Base-by-base conservation (phyloP, 108 stramenopile species). In the Cylindrotheca fusiformis region DNA sequence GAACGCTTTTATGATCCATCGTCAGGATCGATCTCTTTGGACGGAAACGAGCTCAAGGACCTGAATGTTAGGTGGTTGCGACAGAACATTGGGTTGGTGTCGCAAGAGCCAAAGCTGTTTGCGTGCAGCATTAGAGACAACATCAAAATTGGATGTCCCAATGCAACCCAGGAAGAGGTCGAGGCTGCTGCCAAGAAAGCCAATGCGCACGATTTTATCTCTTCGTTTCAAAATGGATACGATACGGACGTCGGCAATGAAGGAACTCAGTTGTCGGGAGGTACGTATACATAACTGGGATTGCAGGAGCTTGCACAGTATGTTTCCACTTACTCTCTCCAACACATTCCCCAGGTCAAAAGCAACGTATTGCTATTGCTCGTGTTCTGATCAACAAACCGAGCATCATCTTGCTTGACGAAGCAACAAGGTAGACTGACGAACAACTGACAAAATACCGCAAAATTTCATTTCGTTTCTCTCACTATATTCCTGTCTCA, bases 21-120 rank as follows among this genome's bases (percentile, higher is more conserved):
- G 27, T 48, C 41, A 20, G 95, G 95, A 17, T 31, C 36, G 2
- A 75, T 97, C 29, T 48, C 60, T 23, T 50, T 96, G 23, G 92
- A 97, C 63, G 96, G 94, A 3, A 46, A 60, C 36, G 84, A 96
- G 65, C 32, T 95, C 12, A 72, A 53, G n/a, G 12, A 36, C 12
- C 50, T 95, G 41, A 88, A 95, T 73, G 74, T 90, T 26, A 52
- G 48, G n/a, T 85, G 85, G 82, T 75, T 93, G 12, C 69, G 97
- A 8, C 50, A 68, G 32, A 75, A 88, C 27, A 84, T 97, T 44
- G 97, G 94, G 21, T 65, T 93, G 26, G 96, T 97, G 1, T 48
- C 56, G 14, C 96, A 97, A 76, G 95, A 95, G 63, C 94, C 94
- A 25, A 72, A 62, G 26, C 87, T 97, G 30, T 97, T 97, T 63